These are phyloP conservation scores for Neurospora tetrasperma DNA, from an alignment of 495 filamentous ascomycete species.

Conservation along the genomic window DNA sequence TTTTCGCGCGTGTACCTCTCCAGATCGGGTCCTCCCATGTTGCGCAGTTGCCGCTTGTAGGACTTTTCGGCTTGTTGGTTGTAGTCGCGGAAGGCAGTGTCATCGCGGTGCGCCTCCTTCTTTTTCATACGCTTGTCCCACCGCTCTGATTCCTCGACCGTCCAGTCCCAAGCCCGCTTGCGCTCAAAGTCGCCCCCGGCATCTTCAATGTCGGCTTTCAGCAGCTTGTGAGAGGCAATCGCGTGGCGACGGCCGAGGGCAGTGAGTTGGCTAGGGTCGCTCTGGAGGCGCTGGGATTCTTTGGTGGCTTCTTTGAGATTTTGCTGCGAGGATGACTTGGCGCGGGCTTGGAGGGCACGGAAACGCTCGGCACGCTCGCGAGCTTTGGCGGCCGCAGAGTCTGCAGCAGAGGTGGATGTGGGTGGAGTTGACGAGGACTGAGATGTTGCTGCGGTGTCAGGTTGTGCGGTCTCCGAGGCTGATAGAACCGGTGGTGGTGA, in stretches of 20 bases:
- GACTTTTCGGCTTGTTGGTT: conserved; percentile 75
- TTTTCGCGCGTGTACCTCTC: conserved; percentile 81
- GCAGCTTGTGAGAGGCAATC: conserved; percentile 80
- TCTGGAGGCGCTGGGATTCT: conserved; percentile 69
- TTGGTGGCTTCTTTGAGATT: conserved; percentile 77
- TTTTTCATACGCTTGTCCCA: conserved; percentile 88
- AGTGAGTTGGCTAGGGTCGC: conserved; percentile 62
- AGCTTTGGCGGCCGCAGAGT: conserved; percentile 34
- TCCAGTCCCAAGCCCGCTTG: conserved; percentile 98
- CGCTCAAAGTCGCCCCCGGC: conserved; percentile 89
- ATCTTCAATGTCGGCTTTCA: conserved; percentile 81
- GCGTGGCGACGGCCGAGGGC: conserved; percentile 70
- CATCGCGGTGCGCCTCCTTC: conserved; percentile 71
- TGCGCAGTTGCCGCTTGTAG: conserved; percentile 81
- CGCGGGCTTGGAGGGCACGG: conserved; percentile 75
- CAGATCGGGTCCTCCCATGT: conserved; percentile 55
- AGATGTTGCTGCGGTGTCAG: neutral
- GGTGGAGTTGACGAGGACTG: conserved; percentile 1
- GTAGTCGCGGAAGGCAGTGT: conserved; percentile 88
- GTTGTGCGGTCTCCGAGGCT: neutral
- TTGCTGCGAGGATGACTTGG: conserved; percentile 64
- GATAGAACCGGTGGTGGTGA: conserved; percentile 3
- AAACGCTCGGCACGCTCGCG: conserved; percentile 59
- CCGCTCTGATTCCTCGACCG: conserved; percentile 79
- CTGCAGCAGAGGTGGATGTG: conserved; percentile 12